phyloP scores from a whole-genome alignment of 352 stramenopile species.

The Pythium myriotylum region DNA sequence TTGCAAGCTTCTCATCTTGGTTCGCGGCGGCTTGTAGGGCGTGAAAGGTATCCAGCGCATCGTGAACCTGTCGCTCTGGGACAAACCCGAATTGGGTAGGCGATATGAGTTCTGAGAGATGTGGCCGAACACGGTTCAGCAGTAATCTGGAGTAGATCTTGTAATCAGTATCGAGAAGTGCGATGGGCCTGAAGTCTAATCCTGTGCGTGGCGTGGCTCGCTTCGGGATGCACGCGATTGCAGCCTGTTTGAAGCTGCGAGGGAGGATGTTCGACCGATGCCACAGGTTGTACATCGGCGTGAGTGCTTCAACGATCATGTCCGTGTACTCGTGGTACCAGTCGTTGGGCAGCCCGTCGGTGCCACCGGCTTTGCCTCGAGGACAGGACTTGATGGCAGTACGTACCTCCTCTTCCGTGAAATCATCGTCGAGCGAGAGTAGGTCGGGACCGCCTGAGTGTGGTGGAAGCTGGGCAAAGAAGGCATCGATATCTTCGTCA shows the following conservation, averaged over 20 bases:
- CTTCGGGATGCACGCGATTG: not conserved
- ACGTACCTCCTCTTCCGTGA: constrained; percentile 15
- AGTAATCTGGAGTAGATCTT: not conserved
- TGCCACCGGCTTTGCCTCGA: constrained; percentile 4
- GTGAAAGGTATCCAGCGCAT: not conserved
- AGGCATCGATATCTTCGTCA: not conserved
- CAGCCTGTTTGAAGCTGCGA: not conserved
- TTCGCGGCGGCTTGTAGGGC: not conserved
- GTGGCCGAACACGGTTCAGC: not conserved
- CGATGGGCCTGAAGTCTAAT: not conserved
- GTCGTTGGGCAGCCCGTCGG: constrained; percentile 18
- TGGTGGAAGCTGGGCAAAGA: not conserved
- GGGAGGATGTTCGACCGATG: not conserved
- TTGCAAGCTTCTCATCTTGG: not conserved
- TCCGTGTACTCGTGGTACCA: constrained; percentile 21
- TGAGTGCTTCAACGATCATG: not conserved
- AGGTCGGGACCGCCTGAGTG: not conserved
- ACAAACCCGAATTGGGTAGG: constrained; percentile 4
- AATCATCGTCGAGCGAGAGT: not conserved
- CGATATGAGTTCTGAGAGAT: not conserved
- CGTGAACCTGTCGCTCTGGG: not conserved
- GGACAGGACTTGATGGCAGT: not conserved
- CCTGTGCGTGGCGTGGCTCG: not conserved
- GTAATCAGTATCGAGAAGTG: not conserved
- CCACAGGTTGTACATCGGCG: constrained; percentile 6